Conservation (phyloP, 345 rosid genomes). For the Eucalyptus microcorys region DNA sequence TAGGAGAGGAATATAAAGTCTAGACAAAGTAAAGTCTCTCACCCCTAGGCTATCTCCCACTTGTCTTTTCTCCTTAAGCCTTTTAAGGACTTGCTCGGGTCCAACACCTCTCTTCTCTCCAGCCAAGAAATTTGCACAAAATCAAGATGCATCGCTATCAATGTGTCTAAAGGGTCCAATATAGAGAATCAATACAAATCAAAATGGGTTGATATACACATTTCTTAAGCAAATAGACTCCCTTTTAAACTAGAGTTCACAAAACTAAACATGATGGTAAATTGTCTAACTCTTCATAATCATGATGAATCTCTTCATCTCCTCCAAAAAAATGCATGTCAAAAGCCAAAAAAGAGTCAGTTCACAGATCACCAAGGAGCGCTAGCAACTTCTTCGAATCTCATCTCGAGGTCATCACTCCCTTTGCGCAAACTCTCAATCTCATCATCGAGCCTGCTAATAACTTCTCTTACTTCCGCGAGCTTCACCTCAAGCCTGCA, state of each 20-base stretch:
- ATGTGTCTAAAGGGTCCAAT: neutral
- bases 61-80: too few relatives aligned
- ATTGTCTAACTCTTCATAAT: neutral
- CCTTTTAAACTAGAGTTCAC: neutral
- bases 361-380: neutral
- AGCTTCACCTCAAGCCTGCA: slow-evolving; percentile 15
- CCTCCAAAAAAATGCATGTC: neutral
- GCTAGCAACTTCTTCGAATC: slow-evolving; percentile 10
- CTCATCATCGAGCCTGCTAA: slow-evolving; percentile 16
- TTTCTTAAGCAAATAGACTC: neutral
- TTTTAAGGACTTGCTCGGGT: too few relatives aligned
- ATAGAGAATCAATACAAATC: neutral
- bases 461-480: slow-evolving; percentile 3
- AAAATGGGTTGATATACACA: neutral
- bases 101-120: neutral
- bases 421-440: slow-evolving; percentile 8
- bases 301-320: neutral
- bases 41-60: too few relatives aligned
- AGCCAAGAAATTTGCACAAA: neutral
- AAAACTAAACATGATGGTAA: neutral
- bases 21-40: too few relatives aligned
- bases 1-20: too few relatives aligned
- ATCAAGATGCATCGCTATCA: neutral
- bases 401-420: slow-evolving; percentile 8
- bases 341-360: neutral